Evolutionary conservation across 345 rosid species (phyloP), one percentile per base, ranked within the genome.

Genomic region (Cardamine occulta): DNA sequence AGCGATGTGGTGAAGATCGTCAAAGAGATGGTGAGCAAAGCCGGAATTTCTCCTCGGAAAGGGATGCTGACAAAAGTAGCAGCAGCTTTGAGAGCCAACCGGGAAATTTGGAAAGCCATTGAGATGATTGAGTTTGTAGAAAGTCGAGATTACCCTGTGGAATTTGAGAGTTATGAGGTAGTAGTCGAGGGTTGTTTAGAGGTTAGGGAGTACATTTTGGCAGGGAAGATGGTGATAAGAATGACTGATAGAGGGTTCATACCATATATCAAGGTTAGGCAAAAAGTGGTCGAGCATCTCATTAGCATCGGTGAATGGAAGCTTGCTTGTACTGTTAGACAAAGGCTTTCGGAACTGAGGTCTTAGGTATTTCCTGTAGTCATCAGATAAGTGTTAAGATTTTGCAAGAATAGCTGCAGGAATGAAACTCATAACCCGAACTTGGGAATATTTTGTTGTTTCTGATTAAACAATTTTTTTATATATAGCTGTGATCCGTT

Each of bases 231-330:
- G 47, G 91, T 77, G 53, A 82, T 85, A 85, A 65, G 68, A 69
- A 93, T 93, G 98, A 82, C 97, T 12, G 86, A 81, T 86, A 91
- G 73, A 74, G 92, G 93, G 68, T 93, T 88, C 72, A 86, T 93
- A 81, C 98, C 98, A 26, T 19, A 84, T 80, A 84, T 90, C 29
- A 84, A 72, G 77, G 83, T 82, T 40, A 85, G 98, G 85, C 91
- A 82, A 58, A 91, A 88, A 82, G 83, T 93, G 58, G 83, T 91
- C 4, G 88, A 89, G 63, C 88, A 89, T 42, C 78, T 93, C 67
- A 83, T 80, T 70, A 56, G 60, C 64, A 76, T 80, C 6, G 87
- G 87, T 58, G 96, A 91, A 76, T 85, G 84, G 84, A 81, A 84
- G 59, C 86, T 91, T 68, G 91, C 95, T 48, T 81, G 77, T 80